These are phyloP conservation scores for Malassezia vespertilionis DNA, from an alignment of 1,284 basidiomycete species.

Conservation along the genomic window DNA sequence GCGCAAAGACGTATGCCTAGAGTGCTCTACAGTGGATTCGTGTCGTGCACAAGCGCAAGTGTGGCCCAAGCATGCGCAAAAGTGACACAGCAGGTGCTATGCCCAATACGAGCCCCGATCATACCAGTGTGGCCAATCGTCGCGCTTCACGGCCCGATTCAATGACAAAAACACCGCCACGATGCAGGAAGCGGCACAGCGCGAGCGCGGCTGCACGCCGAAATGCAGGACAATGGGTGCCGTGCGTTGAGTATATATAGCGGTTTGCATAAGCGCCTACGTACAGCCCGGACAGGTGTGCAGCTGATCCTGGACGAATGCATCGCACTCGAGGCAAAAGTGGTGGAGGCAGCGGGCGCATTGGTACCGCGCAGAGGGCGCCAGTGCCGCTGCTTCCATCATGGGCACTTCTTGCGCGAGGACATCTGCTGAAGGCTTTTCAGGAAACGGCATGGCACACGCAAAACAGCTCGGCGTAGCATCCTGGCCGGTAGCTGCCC, in stretches of 20 bases:
- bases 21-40: not conserved
- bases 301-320: conserved; percentile 39
- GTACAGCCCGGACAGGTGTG: conserved; percentile 43
- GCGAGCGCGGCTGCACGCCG: too few species aligned
- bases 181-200: too few species aligned
- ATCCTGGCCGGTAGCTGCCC: conserved; percentile 10
- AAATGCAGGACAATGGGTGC: too few species aligned
- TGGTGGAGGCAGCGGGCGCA: conserved; percentile 30
- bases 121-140: too few species aligned
- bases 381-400: conserved; percentile 21
- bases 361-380: conserved; percentile 33
- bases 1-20: not conserved
- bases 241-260: too few species aligned
- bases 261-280: not conserved
- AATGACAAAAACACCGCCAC: too few species aligned
- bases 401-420: conserved; percentile 13
- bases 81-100: too few species aligned
- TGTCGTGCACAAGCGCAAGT: too few species aligned
- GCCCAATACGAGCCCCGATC: too few species aligned
- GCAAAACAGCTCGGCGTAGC: conserved; percentile 20
- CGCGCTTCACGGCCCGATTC: too few species aligned
- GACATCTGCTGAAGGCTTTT: conserved; percentile 1
- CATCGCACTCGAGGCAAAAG: conserved; percentile 46
- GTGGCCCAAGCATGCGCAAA: too few species aligned
- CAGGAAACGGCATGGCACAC: conserved; percentile 27